phyloP scores from a whole-genome alignment of 2,329 filamentous ascomycete species.

The Apiospora sp. region DNA sequence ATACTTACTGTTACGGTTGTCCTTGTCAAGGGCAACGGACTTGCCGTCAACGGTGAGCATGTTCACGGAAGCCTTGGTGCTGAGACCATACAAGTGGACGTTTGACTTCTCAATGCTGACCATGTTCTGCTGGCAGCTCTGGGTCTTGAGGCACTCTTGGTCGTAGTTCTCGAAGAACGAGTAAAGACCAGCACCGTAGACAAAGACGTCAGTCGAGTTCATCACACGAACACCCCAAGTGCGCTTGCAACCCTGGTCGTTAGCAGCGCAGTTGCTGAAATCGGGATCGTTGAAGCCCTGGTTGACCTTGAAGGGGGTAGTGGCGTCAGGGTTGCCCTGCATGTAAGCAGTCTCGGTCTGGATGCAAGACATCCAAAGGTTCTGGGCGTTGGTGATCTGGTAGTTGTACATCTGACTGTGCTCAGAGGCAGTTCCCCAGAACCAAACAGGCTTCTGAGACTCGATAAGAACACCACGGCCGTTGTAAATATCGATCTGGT shows the following conservation, averaged over 20 bases:
- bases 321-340: conserved; percentile 81
- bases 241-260: conserved; percentile 66
- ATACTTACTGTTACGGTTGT: conserved; percentile 56
- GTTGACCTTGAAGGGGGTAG: conserved; percentile 69
- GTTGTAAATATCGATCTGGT: conserved; percentile 87
- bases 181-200: conserved; percentile 77
- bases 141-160: conserved; percentile 71
- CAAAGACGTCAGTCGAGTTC: conserved; percentile 70
- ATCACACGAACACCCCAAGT: conserved; percentile 79
- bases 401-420: conserved; percentile 81
- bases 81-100: conserved; percentile 72
- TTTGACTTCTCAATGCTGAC: conserved; percentile 72
- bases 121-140: conserved; percentile 82
- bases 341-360: conserved; percentile 92
- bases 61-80: conserved; percentile 77
- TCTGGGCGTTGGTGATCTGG: conserved; percentile 78
- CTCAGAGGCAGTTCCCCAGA: conserved; percentile 78
- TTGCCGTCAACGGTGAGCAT: conserved; percentile 73
- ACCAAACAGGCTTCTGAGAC: conserved; percentile 78
- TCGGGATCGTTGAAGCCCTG: conserved; percentile 70
- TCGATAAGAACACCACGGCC: conserved; percentile 85
- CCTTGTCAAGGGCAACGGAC: conserved; percentile 59
- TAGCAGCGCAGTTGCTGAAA: conserved; percentile 65
- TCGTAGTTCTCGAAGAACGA: conserved; percentile 82
- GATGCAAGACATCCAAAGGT: conserved; percentile 83